Evolutionary conservation across 2,329 filamentous ascomycete species (phyloP).

Genomic region (Cytospora piceicola): DNA sequence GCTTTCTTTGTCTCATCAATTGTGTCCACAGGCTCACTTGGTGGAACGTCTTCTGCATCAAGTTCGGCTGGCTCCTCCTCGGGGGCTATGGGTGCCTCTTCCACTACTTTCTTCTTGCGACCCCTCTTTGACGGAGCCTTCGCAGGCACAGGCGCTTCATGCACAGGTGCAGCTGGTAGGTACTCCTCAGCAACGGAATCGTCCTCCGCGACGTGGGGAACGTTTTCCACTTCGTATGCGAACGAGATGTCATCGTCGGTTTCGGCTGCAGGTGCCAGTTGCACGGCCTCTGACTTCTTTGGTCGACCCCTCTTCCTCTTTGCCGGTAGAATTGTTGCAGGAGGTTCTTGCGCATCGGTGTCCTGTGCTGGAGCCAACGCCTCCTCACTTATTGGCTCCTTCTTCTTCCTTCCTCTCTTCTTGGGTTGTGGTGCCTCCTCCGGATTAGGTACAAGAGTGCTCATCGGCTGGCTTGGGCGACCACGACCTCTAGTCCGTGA

Average conservation of each 20-base stretch:
- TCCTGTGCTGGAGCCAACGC: slow-evolving; percentile 1
- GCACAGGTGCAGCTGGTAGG: neutral
- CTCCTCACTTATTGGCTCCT: slow-evolving; percentile 26
- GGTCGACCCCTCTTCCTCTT: slow-evolving; percentile 49
- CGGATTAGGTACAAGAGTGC: neutral
- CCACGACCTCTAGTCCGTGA: slow-evolving; percentile 28
- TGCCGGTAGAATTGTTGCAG: slow-evolving; percentile 10
- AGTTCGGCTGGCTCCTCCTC: slow-evolving; percentile 2
- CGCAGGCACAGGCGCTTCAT: neutral
- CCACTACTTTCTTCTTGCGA: slow-evolving; percentile 23
- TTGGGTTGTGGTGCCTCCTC: slow-evolving; percentile 33
- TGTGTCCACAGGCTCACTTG: neutral
- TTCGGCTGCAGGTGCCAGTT: slow-evolving; percentile 16
- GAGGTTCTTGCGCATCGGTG: slow-evolving; percentile 16
- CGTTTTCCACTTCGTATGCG: slow-evolving; percentile 5
- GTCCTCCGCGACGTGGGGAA: neutral
- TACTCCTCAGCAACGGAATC: neutral
- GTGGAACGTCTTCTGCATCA: neutral
- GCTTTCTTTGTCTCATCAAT: neutral
- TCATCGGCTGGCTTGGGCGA: slow-evolving; percentile 12
- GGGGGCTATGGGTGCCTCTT: slow-evolving; percentile 4
- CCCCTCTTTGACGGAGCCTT: slow-evolving; percentile 20
- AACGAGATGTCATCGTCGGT: slow-evolving; percentile 5
- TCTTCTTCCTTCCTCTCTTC: slow-evolving; percentile 39
- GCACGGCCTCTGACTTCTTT: slow-evolving; percentile 41